Evolutionary conservation across 164 flowering plant genomes (phyloP), one percentile per base, ranked within the genome.

Genomic region (Aristolochia californica): DNA sequence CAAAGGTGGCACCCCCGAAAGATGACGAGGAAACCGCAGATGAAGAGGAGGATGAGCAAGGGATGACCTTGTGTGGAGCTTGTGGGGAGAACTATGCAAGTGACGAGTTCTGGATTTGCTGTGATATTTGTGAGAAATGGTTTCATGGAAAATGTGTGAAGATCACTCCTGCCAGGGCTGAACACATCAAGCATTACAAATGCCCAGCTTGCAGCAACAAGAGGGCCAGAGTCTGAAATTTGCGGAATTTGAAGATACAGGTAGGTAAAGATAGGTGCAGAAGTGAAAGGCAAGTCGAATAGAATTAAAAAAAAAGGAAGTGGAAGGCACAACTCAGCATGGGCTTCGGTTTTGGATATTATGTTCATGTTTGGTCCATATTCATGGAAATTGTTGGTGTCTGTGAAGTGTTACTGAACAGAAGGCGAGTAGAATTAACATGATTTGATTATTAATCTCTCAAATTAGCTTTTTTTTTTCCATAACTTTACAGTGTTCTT

Each of bases 91-190:
- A 70, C 64, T 78, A 84, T 66, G 85, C 74, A 2, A 57, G 45
- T 17, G 87, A 80, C 44, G 89, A 78, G 56, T 85, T 83, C 55
- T 83, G 95, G 95, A 84, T 87, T 62, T 83, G 87, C 69, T 84
- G 91, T 65, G 91, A 84, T 64, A 45, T 77, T 2, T 87, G 91
- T 18, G 91, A 87, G 75, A 77, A 66, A 72, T 87, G 91, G 95
- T 84, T 84, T 73, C 95, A 87, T 69, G 95, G 95, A 1, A 83
- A 78, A 63, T 87, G 90, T 56, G 95, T 87, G 13, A 84, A 78
- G 74, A 80, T 84, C 5, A 87, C 88, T 18, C 87, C 91, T 54
- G 87, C 95, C 9, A 80, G 75, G 74, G 95, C 91, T n/a, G 91
- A 83, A 75, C 81, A 77, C 53, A 84, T 87, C 64, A 81, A 84